Percentiles rank a stretch among this genome's conserved stretches.
These are phyloP conservation scores for Solanum peruvianum DNA, from an alignment of 257 asterid species.

Conservation along the genomic window DNA sequence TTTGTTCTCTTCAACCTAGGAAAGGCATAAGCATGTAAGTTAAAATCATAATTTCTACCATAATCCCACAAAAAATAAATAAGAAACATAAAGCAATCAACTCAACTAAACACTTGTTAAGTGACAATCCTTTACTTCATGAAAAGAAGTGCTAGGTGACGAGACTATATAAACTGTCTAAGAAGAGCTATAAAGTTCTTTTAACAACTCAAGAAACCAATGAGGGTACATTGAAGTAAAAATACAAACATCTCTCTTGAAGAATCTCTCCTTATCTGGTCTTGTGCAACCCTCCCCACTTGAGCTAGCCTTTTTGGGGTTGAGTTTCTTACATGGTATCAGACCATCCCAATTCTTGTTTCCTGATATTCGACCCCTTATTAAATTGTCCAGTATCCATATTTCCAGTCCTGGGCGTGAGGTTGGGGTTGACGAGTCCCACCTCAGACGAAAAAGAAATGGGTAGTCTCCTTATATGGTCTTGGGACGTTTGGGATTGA, in stretches of 20 bases:
- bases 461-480: background rate
- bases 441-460: background rate
- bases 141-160: background rate
- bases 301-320: background rate
- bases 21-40: background rate
- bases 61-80: background rate
- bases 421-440: background rate
- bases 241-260: background rate
- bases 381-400: background rate
- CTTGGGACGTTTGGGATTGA: background rate
- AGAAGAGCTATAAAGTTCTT: background rate
- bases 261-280: background rate
- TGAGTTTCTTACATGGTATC: background rate
- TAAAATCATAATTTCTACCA: background rate
- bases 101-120: background rate
- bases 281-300: background rate
- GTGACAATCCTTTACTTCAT: background rate
- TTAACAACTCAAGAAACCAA: background rate
- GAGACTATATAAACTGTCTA: background rate
- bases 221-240: background rate
- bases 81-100: background rate
- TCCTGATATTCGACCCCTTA: background rate
- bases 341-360: background rate
- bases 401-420: background rate
- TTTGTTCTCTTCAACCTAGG: slow-evolving; percentile 89